Conservation (phyloP, 306 rosid genomes). For the Dicorynia guianensis region DNA sequence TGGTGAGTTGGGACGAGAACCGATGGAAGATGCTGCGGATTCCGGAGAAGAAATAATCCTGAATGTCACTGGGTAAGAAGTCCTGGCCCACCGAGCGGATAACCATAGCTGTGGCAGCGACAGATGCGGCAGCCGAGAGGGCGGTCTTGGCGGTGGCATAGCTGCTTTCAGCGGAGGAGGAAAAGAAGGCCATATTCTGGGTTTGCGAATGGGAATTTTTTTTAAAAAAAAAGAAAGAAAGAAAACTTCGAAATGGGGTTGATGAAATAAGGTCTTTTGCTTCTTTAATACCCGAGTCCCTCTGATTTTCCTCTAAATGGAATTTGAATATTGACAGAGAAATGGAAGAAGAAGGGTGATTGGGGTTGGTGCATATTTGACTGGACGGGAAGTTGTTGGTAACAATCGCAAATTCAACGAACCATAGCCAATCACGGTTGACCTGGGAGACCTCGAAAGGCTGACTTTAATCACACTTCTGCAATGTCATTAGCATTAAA, state of each 20-base stretch:
- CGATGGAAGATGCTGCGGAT: conserved; percentile 38
- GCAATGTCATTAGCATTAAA: not conserved
- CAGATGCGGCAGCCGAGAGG: conserved; percentile 64
- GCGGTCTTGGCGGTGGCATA: conserved; percentile 61
- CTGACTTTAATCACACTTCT: too few species aligned
- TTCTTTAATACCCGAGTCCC: too few species aligned
- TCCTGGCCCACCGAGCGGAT: conserved; percentile 60
- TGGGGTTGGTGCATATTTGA: too few species aligned
- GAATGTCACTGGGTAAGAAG: conserved; percentile 59
- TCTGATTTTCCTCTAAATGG: too few species aligned
- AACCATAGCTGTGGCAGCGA: conserved; percentile 65
- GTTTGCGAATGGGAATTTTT: not conserved
- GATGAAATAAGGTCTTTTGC: not conserved
- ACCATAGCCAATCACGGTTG: not conserved
- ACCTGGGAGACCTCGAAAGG: not conserved
- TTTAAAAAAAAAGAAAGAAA: too few species aligned
- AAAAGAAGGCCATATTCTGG: conserved; percentile 43
- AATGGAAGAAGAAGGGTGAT: too few species aligned
- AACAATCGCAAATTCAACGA: too few species aligned
- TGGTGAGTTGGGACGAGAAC: conserved; percentile 63
- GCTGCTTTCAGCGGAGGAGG: conserved; percentile 46
- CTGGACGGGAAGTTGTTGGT: too few species aligned
- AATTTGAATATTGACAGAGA: too few species aligned
- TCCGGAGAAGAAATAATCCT: conserved; percentile 35
- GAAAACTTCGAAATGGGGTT: not conserved